Base-by-base conservation (phyloP, 1,284 basidiomycete genomes). In the Cutaneotrichosporon sp. region DNA sequence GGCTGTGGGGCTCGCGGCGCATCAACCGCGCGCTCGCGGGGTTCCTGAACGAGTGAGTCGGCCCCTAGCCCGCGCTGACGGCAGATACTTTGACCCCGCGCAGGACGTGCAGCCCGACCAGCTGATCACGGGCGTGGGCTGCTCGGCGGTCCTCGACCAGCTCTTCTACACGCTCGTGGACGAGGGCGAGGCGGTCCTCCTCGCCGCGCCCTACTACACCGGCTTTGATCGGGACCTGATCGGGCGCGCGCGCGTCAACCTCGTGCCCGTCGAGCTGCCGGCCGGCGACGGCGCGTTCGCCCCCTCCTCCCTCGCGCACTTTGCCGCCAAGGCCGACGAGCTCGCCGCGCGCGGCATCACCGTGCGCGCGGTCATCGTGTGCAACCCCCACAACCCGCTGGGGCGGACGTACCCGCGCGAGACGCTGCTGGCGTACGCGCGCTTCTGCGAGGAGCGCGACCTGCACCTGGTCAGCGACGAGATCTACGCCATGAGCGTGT, bases 331-430 rank as follows among this genome's bases (percentile, higher is more conserved):
- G 31, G 62, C 72, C n/a, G 64, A 67, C 27, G 64, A 74, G 55
- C 62, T 72, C 16, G 62, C 57, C 27, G 54, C 43, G 1, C 33
- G 69, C 49, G 73, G 74, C 18, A 65, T 72, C 22, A 67, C 63
- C 18, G 67, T 70, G 6, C 67, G 75, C 45, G 75, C 75, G 2
- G 70, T 77, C 5, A 76, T 82, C 55, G 63, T 81, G 0, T 79
- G 77, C 56, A 82, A 81, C 58, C 81, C 81, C 2, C 78, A 81
- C 60, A 82, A 82, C 65, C 81, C 80, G 1, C 70, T 80, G 0
- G 81, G 78, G n/a, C 62, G 74, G 54, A 75, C 77, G 13, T 76
- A 81, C 63, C 62, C 78, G 4, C 74, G 75, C 14, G 74, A 79
- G 22, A 79, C 79, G 1, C 71, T 82, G 1, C 65, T 81, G 9